Evolutionary conservation across 345 rosid species (phyloP).

Genomic region (Linum usitatissimum): DNA sequence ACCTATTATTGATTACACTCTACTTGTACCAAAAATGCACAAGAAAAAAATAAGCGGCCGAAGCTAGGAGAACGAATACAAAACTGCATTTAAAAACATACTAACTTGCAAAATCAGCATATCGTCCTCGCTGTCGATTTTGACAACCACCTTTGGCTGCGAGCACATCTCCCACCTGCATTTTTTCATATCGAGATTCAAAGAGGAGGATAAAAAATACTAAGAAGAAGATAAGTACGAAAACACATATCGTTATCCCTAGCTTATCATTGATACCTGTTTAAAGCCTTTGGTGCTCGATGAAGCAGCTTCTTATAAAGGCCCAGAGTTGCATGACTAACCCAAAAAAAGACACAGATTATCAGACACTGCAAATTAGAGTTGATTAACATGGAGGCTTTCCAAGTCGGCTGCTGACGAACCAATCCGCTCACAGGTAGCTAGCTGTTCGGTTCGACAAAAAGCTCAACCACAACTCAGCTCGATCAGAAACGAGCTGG

Average conservation of each 20-base stretch:
- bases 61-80: not conserved
- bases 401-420: too few species aligned
- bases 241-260: not conserved
- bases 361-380: not conserved
- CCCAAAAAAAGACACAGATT: conserved; percentile 10
- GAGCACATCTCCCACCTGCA: conserved; percentile 93
- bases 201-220: not conserved
- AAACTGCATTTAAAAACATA: not conserved
- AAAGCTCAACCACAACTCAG: too few species aligned
- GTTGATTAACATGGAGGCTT: not conserved
- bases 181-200: conserved; percentile 10
- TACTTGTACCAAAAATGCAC: too few species aligned
- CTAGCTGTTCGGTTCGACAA: too few species aligned
- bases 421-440: too few species aligned
- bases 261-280: conserved; percentile 34
- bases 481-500: too few species aligned
- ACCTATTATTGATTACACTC: too few species aligned
- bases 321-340: conserved; percentile 95
- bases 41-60: too few species aligned
- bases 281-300: conserved; percentile 77
- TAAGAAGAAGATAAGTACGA: not conserved
- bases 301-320: conserved; percentile 66
- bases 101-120: conserved; percentile 88
- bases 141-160: conserved; percentile 94
- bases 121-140: conserved; percentile 82